Base-by-base conservation (phyloP, 768 basidiomycete genomes). In the Chlorophyllum brunneum region DNA sequence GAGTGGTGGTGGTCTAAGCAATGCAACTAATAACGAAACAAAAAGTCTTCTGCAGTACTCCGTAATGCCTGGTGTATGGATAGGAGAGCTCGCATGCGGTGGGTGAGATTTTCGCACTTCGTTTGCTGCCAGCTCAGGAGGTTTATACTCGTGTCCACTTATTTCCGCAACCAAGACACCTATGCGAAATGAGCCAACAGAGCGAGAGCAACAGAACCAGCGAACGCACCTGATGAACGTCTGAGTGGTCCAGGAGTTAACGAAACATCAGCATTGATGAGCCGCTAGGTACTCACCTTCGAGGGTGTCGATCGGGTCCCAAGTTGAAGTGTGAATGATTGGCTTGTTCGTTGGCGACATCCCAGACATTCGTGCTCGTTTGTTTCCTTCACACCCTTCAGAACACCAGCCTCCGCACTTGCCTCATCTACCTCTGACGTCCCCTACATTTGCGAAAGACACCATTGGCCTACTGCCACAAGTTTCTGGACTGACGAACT, bases 81-180 rank as follows among this genome's bases (percentile, higher is more conserved):
- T n/a, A n/a, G n/a, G n/a, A n/a, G n/a, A n/a, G n/a, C n/a, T 11
- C 1, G 11, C 9, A 36, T 5, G 7, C 11, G 2, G n/a, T n/a
- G 8, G 20, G 5, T 40, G 5, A 9, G 20, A 22, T 18, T 4
- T 33, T 23, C 33, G 30, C 43, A 7, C 2, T 10, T n/a, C 15
- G 15, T 39, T 37, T 5, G 8, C 18, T 23, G 16, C 40, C 5
- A 11, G 8, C 24, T n/a, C 2, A 6, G 1, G 16, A 31, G 16
- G 29, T 2, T 44, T 24, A 43, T 11, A 42, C 16, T 13, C 26
- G 23, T 2, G 41, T 36, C 51, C 51, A 52, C 43, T 52, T 52
- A 44, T 52, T 36, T 9, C 51, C 51, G 31, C 51, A 52, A 15
- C 11, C 18, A 20, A 44, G 15, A n/a, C 51, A 52, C 10, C 51